Conservation (phyloP, 164 flowering plant genomes). For the Dillenia turbinata region DNA sequence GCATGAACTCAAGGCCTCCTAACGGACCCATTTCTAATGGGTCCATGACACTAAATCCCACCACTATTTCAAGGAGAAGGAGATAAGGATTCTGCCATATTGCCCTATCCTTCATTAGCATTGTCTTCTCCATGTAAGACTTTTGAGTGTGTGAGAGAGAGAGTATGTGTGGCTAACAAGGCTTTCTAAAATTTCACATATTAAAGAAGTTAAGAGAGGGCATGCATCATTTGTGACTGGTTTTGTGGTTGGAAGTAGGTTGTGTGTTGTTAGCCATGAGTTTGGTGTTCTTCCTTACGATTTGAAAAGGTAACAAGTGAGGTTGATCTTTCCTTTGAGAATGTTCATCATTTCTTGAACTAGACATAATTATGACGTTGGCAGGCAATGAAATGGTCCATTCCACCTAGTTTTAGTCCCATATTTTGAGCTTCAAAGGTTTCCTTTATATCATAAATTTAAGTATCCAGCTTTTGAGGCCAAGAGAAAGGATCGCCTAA, state of each 20-base stretch:
- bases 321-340: too few relatives aligned
- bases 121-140: constrained; percentile 50
- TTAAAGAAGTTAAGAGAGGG: background rate
- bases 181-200: background rate
- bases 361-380: too few relatives aligned
- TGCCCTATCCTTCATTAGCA: constrained; percentile 29
- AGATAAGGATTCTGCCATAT: constrained; percentile 48
- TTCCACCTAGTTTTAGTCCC: too few relatives aligned
- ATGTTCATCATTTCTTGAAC: too few relatives aligned
- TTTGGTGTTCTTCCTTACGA: too few relatives aligned
- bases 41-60: constrained; percentile 73
- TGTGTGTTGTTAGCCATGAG: constrained; percentile 16
- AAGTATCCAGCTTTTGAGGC: too few relatives aligned
- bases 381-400: too few relatives aligned
- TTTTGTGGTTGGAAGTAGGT: constrained; percentile 19
- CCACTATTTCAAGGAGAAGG: constrained; percentile 28
- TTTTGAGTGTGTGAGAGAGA: background rate
- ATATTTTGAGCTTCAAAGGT: too few relatives aligned
- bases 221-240: constrained; percentile 23
- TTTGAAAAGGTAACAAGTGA: too few relatives aligned
- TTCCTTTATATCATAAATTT: too few relatives aligned
- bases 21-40: constrained; percentile 77
- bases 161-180: background rate
- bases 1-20: constrained; percentile 69
- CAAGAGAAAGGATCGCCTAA: too few relatives aligned